Percentiles rank a stretch among this genome's conserved stretches.
phyloP scores from a whole-genome alignment of 805 yeast genomes.

The Kodamaea kaohsiungensis region DNA sequence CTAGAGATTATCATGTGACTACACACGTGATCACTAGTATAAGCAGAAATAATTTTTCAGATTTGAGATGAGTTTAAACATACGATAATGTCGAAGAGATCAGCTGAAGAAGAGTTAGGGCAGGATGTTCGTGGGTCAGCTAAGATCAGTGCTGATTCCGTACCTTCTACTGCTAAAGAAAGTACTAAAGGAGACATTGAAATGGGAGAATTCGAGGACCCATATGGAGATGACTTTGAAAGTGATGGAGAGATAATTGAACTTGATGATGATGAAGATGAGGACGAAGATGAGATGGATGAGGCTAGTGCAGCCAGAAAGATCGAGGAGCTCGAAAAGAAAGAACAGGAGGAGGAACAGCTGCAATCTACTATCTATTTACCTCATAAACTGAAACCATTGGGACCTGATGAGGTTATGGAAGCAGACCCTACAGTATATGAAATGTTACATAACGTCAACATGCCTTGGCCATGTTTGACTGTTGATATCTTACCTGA shows the following conservation, averaged over 20 bases:
- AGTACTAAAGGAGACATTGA: slow-evolving; percentile 45
- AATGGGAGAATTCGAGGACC: slow-evolving; percentile 86
- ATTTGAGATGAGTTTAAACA: background rate
- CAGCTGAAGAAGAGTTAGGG: slow-evolving; percentile 37
- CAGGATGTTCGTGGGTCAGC: slow-evolving; percentile 28
- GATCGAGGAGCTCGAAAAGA: slow-evolving; percentile 38
- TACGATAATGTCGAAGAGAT: slow-evolving; percentile 52
- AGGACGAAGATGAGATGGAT: slow-evolving; percentile 44
- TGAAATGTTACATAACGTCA: slow-evolving; percentile 93
- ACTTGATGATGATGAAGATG: slow-evolving; percentile 54
- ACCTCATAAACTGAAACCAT: slow-evolving; percentile 85
- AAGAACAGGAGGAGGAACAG: slow-evolving; percentile 34
- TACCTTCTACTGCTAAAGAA: slow-evolving; percentile 38
- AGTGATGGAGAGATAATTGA: slow-evolving; percentile 89
- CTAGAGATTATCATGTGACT: no score
- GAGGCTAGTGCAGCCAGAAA: slow-evolving; percentile 36
- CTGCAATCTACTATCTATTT: slow-evolving; percentile 60
- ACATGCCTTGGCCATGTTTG: slow-evolving; percentile 95
- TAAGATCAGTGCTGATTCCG: slow-evolving; percentile 36
- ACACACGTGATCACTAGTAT: background rate
- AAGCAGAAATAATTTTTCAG: slow-evolving; percentile 1
- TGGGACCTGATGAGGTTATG: slow-evolving; percentile 93
- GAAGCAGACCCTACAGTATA: slow-evolving; percentile 97
- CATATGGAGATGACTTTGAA: slow-evolving; percentile 88
- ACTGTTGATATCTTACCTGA: slow-evolving; percentile 91